Evolutionary conservation across 768 basidiomycete genomes (phyloP).

Genomic region (Tubosaeta sp.): DNA sequence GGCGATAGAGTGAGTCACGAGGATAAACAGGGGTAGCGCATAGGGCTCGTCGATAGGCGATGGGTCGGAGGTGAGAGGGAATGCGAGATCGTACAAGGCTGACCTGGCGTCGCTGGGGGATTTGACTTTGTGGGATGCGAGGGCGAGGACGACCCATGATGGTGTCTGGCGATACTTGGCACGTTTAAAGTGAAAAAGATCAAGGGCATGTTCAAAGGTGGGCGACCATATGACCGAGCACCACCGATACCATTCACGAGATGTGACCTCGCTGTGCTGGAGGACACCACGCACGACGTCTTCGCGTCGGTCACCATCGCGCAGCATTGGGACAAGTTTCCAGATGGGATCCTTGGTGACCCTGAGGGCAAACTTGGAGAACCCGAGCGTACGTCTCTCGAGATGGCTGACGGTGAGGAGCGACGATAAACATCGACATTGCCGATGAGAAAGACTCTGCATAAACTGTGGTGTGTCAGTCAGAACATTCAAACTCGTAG

Average conservation of each 20-base stretch:
- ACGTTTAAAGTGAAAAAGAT: slow-evolving; percentile 18
- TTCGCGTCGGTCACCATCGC: slow-evolving; percentile 7
- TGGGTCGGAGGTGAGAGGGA: slow-evolving; percentile 33
- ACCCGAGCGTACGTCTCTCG: slow-evolving; percentile 17
- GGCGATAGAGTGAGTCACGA: slow-evolving; percentile 44
- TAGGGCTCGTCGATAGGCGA: slow-evolving; percentile 13
- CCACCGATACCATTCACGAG: slow-evolving; percentile 40
- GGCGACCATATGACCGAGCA: slow-evolving; percentile 31
- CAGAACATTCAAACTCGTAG: neutral
- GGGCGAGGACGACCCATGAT: slow-evolving; percentile 51
- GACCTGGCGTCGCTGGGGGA: slow-evolving; percentile 43
- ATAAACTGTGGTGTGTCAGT: slow-evolving; percentile 17
- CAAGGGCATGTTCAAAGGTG: slow-evolving; percentile 32
- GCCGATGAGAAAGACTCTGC: slow-evolving; percentile 15
- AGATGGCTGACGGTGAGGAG: slow-evolving; percentile 24
- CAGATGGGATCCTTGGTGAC: slow-evolving; percentile 41
- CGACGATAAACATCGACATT: slow-evolving; percentile 12
- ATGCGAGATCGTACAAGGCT: slow-evolving; percentile 40
- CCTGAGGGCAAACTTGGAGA: slow-evolving; percentile 32
- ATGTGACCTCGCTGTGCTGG: slow-evolving; percentile 25
- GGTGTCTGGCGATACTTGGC: slow-evolving; percentile 31
- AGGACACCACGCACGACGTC: slow-evolving; percentile 22
- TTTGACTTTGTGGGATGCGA: slow-evolving; percentile 45
- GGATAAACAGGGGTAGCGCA: slow-evolving; percentile 10
- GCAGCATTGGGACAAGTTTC: slow-evolving; percentile 36